Percentiles rank a stretch among this genome's conserved stretches.
phyloP scores from a whole-genome alignment of 805 yeast species.

The Metschnikowia henanensis region DNA sequence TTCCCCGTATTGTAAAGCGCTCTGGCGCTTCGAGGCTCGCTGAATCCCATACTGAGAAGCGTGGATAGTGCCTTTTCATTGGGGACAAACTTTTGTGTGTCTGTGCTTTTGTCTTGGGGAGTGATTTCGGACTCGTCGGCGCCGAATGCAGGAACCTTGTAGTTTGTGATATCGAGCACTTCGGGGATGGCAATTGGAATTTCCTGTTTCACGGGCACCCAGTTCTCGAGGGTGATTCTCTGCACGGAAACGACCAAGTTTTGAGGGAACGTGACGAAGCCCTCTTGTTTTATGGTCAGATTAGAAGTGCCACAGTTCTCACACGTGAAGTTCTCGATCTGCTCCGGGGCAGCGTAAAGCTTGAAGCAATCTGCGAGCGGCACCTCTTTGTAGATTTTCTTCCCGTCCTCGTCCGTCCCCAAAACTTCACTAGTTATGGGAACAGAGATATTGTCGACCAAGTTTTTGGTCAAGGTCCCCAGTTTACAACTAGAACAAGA shows the following conservation, averaged over 20 bases:
- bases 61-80: slow-evolving; percentile 53
- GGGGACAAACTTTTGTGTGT: slow-evolving; percentile 44
- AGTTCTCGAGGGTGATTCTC: slow-evolving; percentile 79
- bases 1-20: slow-evolving; percentile 79
- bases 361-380: slow-evolving; percentile 50
- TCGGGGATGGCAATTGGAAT: slow-evolving; percentile 63
- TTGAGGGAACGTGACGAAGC: slow-evolving; percentile 68
- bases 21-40: slow-evolving; percentile 58
- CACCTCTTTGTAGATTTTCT: slow-evolving; percentile 48
- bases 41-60: slow-evolving; percentile 85
- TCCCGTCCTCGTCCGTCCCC: slow-evolving; percentile 43
- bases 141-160: slow-evolving; percentile 40
- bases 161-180: slow-evolving; percentile 44
- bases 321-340: slow-evolving; percentile 62
- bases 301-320: slow-evolving; percentile 45
- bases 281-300: slow-evolving; percentile 37
- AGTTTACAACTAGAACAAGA: slow-evolving; percentile 57
- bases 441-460: slow-evolving; percentile 64
- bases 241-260: slow-evolving; percentile 70
- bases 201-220: slow-evolving; percentile 85
- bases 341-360: slow-evolving; percentile 47
- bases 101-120: slow-evolving; percentile 6
- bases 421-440: slow-evolving; percentile 48
- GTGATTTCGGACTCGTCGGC: slow-evolving; percentile 27
- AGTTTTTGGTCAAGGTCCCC: slow-evolving; percentile 56